Evolutionary conservation across 2,329 filamentous ascomycete species (phyloP).

Genomic region (Diplodia intermedia): DNA sequence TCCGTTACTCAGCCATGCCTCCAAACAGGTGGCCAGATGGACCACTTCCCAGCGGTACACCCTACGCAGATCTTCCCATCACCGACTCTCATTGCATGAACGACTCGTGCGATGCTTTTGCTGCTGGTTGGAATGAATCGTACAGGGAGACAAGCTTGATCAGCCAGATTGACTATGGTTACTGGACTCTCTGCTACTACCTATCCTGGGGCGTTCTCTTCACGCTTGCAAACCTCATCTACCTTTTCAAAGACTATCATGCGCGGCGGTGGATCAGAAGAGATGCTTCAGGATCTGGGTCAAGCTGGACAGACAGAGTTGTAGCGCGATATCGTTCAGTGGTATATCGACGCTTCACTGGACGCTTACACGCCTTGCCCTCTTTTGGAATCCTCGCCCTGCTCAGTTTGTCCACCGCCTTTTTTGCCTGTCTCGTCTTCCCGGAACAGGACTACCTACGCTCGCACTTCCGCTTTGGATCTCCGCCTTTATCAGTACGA

Average conservation of each 20-base stretch:
- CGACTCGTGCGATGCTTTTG: conserved; percentile 34
- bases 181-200: conserved; percentile 36
- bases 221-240: conserved; percentile 29
- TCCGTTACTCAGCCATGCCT: conserved; percentile 27
- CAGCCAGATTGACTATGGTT: conserved; percentile 34
- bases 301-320: conserved; percentile 23
- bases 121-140: conserved; percentile 34
- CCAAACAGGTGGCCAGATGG: conserved; percentile 28
- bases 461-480: conserved; percentile 38
- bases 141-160: conserved; percentile 33
- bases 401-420: conserved; percentile 35
- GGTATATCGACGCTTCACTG: conserved; percentile 36
- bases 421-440: conserved; percentile 36
- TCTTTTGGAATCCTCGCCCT: conserved; percentile 36
- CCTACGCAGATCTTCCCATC: conserved; percentile 34
- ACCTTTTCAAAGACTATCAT: conserved; percentile 4
- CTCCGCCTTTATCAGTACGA: conserved; percentile 38
- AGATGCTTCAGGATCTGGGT: neutral
- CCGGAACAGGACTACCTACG: conserved; percentile 36
- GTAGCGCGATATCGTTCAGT: conserved; percentile 34
- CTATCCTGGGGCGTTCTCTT: conserved; percentile 35
- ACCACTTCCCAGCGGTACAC: conserved; percentile 29
- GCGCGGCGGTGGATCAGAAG: neutral
- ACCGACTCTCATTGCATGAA: conserved; percentile 35
- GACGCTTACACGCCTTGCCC: conserved; percentile 32